Evolutionary conservation across 2,329 filamentous ascomycete genomes (phyloP).

Genomic region (Trichoderma simmonsii): DNA sequence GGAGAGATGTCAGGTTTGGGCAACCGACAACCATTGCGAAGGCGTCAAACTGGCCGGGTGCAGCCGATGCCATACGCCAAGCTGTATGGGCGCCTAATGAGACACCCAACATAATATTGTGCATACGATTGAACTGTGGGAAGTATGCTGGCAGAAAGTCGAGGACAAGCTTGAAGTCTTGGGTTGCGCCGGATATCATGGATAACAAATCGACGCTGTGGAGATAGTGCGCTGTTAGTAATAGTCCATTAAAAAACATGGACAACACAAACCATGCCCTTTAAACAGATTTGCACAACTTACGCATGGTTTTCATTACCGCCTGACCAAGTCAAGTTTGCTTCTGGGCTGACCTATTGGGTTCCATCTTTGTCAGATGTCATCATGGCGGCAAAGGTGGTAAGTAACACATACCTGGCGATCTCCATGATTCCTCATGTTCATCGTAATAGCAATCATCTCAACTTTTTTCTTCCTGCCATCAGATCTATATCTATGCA

Average conservation of each 20-base stretch:
- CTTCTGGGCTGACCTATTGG: neutral
- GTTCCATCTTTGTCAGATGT: neutral
- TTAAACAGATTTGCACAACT: neutral
- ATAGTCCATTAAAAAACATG: neutral
- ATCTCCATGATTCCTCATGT: slow-evolving; percentile 9
- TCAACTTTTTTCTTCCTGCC: neutral
- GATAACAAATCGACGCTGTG: neutral
- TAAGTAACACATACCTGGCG: neutral
- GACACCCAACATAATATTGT: slow-evolving; percentile 7
- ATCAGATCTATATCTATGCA: slow-evolving; percentile 2
- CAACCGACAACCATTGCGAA: slow-evolving; percentile 6
- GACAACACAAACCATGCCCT: neutral
- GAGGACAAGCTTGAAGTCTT: slow-evolving; percentile 7
- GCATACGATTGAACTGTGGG: neutral
- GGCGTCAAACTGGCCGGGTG: neutral
- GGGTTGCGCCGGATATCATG: neutral
- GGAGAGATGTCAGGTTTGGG: neutral
- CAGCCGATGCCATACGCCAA: neutral
- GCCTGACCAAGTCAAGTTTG: neutral
- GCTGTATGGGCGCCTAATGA: neutral
- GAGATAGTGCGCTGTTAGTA: neutral
- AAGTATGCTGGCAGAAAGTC: neutral
- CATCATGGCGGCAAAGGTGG: neutral
- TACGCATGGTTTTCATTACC: slow-evolving; percentile 9
- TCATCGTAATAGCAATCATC: slow-evolving; percentile 1